Conservation (phyloP, 352 stramenopile species). For the Globisporangium paddicum region DNA sequence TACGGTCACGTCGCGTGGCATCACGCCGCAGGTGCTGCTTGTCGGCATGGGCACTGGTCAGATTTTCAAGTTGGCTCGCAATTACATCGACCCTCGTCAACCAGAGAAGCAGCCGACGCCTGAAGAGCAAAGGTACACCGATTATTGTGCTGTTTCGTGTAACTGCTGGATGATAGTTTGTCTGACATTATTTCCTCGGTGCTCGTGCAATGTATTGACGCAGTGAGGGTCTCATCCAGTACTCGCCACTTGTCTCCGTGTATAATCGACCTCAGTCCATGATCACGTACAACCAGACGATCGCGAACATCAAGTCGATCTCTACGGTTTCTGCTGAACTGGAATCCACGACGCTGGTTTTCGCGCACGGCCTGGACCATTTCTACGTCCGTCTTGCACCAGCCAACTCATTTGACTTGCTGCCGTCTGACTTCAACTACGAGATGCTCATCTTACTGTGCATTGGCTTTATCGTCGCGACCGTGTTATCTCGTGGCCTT, state of each 20-base stretch:
- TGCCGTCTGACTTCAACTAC: slow-evolving; percentile 95
- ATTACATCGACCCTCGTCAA: slow-evolving; percentile 92
- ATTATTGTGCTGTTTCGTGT: not conserved
- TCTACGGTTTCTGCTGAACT: slow-evolving; percentile 79
- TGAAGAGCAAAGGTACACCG: slow-evolving; percentile 63
- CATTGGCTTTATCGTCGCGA: slow-evolving; percentile 78
- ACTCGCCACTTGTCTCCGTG: slow-evolving; percentile 89
- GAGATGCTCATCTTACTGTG: slow-evolving; percentile 91
- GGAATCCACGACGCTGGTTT: slow-evolving; percentile 94
- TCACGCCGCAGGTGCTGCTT: slow-evolving; percentile 93
- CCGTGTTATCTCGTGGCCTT: slow-evolving; percentile 58
- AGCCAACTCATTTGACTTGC: slow-evolving; percentile 94
- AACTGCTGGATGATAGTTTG: not conserved
- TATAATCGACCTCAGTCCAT: slow-evolving; percentile 81
- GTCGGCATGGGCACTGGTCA: slow-evolving; percentile 90
- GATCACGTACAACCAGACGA: slow-evolving; percentile 90
- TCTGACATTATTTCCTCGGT: not conserved
- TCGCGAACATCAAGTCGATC: slow-evolving; percentile 74
- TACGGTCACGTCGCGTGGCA: slow-evolving; percentile 91
- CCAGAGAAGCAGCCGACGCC: slow-evolving; percentile 88
- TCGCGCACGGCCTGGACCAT: slow-evolving; percentile 91
- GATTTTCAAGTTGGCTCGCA: slow-evolving; percentile 91
- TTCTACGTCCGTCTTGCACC: slow-evolving; percentile 93
- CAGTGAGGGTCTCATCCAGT: slow-evolving; percentile 81
- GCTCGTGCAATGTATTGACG: not conserved